Conservation (phyloP, 805 yeast species). For the Barnettozyma sucrosica region DNA sequence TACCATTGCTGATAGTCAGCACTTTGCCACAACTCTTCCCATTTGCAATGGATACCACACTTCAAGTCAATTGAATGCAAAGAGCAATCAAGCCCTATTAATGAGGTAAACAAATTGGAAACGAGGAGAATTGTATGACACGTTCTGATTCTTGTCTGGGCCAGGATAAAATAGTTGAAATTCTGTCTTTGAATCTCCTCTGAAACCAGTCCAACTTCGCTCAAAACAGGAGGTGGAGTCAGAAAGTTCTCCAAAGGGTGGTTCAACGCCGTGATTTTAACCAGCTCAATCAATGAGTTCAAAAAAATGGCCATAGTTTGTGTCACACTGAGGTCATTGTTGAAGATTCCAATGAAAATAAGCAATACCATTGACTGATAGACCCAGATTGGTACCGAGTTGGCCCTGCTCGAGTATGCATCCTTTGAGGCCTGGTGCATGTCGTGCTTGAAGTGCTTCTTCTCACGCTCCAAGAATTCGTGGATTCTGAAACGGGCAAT, state of each 20-base stretch:
- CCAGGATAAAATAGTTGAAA: slow-evolving; percentile 50
- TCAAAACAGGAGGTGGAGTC: slow-evolving; percentile 35
- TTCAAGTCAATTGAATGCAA: slow-evolving; percentile 44
- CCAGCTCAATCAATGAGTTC: slow-evolving; percentile 71
- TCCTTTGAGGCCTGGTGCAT: slow-evolving; percentile 18
- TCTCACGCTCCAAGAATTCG: slow-evolving; percentile 48
- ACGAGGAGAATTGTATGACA: slow-evolving; percentile 60
- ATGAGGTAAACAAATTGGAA: slow-evolving; percentile 48
- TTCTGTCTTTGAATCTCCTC: slow-evolving; percentile 27
- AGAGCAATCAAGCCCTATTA: slow-evolving; percentile 39
- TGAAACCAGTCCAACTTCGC: slow-evolving; percentile 22
- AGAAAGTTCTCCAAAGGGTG: slow-evolving; percentile 46
- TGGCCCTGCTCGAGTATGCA: slow-evolving; percentile 15
- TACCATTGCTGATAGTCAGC: slow-evolving; percentile 48
- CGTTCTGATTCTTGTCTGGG: slow-evolving; percentile 75
- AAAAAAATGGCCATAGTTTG: slow-evolving; percentile 76
- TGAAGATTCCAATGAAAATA: slow-evolving; percentile 79
- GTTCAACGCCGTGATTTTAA: slow-evolving; percentile 67
- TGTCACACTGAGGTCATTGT: slow-evolving; percentile 57
- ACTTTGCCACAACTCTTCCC: slow-evolving; percentile 57
- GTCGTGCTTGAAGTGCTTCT: slow-evolving; percentile 18
- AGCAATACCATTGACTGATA: slow-evolving; percentile 78
- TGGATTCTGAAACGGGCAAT: slow-evolving; percentile 63
- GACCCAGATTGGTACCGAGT: slow-evolving; percentile 77
- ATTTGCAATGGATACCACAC: slow-evolving; percentile 60